Conservation (phyloP, 768 basidiomycete species). For the Rhizopogon vinicolor region DNA sequence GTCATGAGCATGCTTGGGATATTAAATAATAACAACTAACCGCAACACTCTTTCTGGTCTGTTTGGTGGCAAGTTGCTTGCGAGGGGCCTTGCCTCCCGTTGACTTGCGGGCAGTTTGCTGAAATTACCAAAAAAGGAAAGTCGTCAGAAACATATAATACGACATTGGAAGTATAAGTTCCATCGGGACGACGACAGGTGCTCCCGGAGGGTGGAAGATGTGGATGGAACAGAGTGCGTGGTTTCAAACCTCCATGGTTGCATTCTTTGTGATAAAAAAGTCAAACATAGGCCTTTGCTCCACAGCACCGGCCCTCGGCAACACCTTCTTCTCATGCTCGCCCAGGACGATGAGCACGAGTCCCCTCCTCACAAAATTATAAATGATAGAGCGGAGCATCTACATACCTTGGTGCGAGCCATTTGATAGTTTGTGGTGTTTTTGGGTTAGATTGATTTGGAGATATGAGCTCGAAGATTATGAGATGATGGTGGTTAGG, state of each 20-base stretch:
- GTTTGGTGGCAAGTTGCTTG: slow-evolving; percentile 82
- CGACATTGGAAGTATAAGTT: slow-evolving; percentile 18
- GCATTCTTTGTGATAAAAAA: slow-evolving; percentile 10
- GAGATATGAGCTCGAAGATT: not conserved
- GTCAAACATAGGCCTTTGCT: not conserved
- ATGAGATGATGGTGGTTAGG: slow-evolving; percentile 13
- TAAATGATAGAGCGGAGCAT: not conserved
- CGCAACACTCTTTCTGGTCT: slow-evolving; percentile 33
- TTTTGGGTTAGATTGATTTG: not conserved
- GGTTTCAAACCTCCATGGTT: slow-evolving; percentile 18
- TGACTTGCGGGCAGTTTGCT: slow-evolving; percentile 84
- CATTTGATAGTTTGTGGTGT: slow-evolving; percentile 36
- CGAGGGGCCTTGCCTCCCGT: slow-evolving; percentile 84
- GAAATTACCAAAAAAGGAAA: slow-evolving; percentile 37
- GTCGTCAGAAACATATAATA: slow-evolving; percentile 19
- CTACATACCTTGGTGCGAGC: slow-evolving; percentile 56
- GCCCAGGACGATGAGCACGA: slow-evolving; percentile 3
- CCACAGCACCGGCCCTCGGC: slow-evolving; percentile 6
- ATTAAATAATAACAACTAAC: slow-evolving; percentile 9
- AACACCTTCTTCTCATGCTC: not conserved
- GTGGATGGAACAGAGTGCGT: slow-evolving; percentile 7
- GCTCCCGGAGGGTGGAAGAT: slow-evolving; percentile 6
- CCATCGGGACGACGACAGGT: slow-evolving; percentile 7
- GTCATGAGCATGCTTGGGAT: not conserved
- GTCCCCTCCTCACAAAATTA: not conserved